These are phyloP conservation scores for Metschnikowia baotianmanensis DNA, from an alignment of 805 yeast genomes.

Conservation along the genomic window DNA sequence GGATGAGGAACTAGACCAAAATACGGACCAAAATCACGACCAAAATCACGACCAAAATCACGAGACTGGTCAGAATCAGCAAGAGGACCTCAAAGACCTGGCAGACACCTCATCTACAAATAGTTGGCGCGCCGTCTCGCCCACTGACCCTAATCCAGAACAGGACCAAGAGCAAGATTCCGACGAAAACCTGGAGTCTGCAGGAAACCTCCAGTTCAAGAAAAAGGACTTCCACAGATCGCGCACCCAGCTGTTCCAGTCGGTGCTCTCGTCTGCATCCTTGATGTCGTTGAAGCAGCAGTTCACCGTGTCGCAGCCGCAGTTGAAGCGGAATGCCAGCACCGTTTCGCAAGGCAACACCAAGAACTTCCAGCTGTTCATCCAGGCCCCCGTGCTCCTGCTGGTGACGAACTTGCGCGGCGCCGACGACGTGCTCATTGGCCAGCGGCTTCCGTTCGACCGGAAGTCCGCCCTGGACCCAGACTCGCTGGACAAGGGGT, in stretches of 20 bases:
- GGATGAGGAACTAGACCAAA: no score
- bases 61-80: no score
- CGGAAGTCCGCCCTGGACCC: constrained; percentile 13
- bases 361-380: constrained; percentile 42
- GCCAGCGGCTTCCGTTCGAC: constrained; percentile 40
- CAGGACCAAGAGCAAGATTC: constrained; percentile 7
- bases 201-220: constrained; percentile 30
- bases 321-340: constrained; percentile 15
- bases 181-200: constrained; percentile 8
- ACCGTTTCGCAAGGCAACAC: constrained; percentile 14
- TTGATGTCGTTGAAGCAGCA: constrained; percentile 38
- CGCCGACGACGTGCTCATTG: constrained; percentile 38
- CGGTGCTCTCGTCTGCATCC: constrained; percentile 44
- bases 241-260: constrained; percentile 44
- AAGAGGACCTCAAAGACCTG: background rate
- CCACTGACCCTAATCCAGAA: no score
- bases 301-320: constrained; percentile 15
- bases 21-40: no score
- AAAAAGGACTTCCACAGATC: constrained; percentile 37
- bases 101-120: background rate
- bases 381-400: constrained; percentile 46
- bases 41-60: no score
- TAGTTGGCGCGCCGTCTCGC: constrained; percentile 5
- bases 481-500: background rate
- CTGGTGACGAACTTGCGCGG: constrained; percentile 32